Conservation (phyloP, 495 filamentous ascomycete genomes). For the Neurospora sp. region DNA sequence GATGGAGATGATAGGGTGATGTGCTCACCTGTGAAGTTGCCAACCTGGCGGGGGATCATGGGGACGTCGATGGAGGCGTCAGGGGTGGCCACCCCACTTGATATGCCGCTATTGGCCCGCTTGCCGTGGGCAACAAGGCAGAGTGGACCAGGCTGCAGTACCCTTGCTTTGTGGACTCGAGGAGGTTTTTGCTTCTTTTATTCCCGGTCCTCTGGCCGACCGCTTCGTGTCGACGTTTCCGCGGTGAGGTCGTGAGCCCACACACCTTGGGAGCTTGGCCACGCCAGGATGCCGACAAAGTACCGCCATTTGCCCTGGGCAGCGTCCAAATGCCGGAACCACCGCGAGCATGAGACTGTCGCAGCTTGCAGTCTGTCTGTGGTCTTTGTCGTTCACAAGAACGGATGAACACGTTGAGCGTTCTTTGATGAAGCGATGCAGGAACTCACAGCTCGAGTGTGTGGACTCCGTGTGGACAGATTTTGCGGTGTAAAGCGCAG, state of each 20-base stretch:
- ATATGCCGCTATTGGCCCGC: conserved; percentile 14
- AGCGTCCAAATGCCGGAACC: not conserved
- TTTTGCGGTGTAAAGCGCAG: not conserved
- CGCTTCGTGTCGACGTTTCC: conserved; percentile 1
- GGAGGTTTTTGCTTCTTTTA: conserved; percentile 5
- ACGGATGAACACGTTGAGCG: not conserved
- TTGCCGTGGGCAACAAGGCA: conserved; percentile 5
- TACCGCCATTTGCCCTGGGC: not conserved
- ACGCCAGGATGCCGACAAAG: not conserved
- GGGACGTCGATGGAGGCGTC: conserved; percentile 10
- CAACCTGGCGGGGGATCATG: conserved; percentile 4
- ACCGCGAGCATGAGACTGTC: not conserved
- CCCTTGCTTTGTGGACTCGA: conserved; percentile 2
- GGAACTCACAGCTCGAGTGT: not conserved
- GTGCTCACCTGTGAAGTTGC: not conserved
- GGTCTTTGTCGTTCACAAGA: not conserved
- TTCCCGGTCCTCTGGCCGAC: conserved; percentile 1
- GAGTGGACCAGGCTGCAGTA: conserved; percentile 2
- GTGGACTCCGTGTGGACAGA: not conserved
- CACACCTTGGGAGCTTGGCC: conserved; percentile 1
- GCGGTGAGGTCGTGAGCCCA: not conserved
- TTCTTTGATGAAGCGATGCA: not conserved
- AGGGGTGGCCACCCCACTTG: conserved; percentile 5
- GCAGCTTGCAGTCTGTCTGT: not conserved
- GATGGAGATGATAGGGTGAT: not conserved